These are phyloP conservation scores for Talaromyces borbonicus DNA, from an alignment of 495 filamentous ascomycete genomes.

Conservation along the genomic window DNA sequence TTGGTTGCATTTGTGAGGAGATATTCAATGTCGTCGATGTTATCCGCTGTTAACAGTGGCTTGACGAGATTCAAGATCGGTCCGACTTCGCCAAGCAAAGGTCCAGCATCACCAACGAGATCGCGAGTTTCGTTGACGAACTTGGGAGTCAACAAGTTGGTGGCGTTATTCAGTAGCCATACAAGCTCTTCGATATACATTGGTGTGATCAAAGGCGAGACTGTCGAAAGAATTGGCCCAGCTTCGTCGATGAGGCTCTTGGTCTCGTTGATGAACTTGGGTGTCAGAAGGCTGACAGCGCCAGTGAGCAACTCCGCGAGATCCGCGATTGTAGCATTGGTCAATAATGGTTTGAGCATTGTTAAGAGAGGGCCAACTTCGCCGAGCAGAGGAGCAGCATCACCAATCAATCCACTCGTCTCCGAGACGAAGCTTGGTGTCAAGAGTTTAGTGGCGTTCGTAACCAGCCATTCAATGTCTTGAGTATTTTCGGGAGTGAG, in stretches of 20 bases:
- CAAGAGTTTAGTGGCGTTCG: constrained; percentile 31
- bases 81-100: constrained; percentile 13
- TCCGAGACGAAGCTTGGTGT: constrained; percentile 32
- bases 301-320: constrained; percentile 28
- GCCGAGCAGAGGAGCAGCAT: constrained; percentile 22
- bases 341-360: constrained; percentile 13
- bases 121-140: constrained; percentile 33
- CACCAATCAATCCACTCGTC: constrained; percentile 26
- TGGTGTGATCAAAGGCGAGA: constrained; percentile 2
- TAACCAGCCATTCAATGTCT: constrained; percentile 19
- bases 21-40: constrained; percentile 16
- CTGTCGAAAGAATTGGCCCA: constrained; percentile 26
- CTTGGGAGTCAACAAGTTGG: constrained; percentile 26
- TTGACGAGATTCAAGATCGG: constrained; percentile 23
- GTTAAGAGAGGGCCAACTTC: constrained; percentile 27
- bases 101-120: constrained; percentile 22
- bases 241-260: constrained; percentile 20
- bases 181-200: background rate
- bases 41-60: constrained; percentile 24
- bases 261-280: constrained; percentile 25
- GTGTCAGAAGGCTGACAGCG: constrained; percentile 23
- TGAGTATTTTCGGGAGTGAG: constrained; percentile 21
- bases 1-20: constrained; percentile 30
- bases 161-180: constrained; percentile 26
- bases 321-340: constrained; percentile 13